Conservation (phyloP, 345 rosid genomes). For the Turritis glabra region DNA sequence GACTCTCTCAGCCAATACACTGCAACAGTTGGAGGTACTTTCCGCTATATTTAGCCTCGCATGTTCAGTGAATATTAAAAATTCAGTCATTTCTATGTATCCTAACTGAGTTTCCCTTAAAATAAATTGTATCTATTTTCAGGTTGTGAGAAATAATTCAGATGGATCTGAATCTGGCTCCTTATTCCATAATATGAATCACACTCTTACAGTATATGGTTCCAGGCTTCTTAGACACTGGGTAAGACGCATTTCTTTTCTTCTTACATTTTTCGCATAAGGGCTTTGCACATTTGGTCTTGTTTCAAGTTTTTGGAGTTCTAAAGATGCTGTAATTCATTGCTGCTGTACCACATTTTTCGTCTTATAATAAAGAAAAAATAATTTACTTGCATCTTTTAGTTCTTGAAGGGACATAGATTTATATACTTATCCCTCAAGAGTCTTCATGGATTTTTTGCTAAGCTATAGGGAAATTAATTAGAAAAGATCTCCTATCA, state of each 20-base stretch:
- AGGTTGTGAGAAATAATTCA: constrained; percentile 80
- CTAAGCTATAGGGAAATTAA: background rate
- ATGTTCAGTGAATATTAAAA: background rate
- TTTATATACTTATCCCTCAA: constrained; percentile 1
- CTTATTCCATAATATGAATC: constrained; percentile 69
- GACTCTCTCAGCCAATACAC: constrained; percentile 82
- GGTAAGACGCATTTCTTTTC: constrained; percentile 54
- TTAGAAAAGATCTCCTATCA: background rate
- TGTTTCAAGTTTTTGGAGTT: constrained; percentile 17
- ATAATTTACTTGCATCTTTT: constrained; percentile 3
- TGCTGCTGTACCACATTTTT: constrained; percentile 1
- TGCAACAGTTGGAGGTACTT: constrained; percentile 90
- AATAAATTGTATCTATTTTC: constrained; percentile 22
- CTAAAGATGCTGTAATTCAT: background rate
- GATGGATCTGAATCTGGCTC: constrained; percentile 87
- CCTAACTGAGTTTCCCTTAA: constrained; percentile 14
- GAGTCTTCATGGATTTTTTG: background rate
- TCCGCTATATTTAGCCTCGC: background rate
- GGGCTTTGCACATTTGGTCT: constrained; percentile 13
- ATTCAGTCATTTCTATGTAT: background rate
- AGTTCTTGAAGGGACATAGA: constrained; percentile 6
- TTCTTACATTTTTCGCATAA: background rate
- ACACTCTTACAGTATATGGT: constrained; percentile 77
- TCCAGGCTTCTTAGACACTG: constrained; percentile 90
- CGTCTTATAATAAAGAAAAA: background rate